These are phyloP conservation scores for Blastobotrys apis DNA, from an alignment of 1,139 yeast genomes.

Conservation along the genomic window DNA sequence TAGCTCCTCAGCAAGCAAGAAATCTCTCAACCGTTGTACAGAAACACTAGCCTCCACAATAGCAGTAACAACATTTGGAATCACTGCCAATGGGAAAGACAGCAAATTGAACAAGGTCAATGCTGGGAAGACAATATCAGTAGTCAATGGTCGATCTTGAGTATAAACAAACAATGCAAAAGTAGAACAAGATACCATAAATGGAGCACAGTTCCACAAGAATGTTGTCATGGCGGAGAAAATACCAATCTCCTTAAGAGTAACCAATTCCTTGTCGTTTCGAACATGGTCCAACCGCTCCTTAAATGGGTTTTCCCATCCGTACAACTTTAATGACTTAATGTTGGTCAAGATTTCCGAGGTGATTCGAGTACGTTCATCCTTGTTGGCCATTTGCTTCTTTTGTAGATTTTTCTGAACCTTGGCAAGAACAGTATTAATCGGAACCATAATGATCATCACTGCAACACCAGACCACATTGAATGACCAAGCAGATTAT, in stretches of 20 bases:
- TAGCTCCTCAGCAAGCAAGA: conserved; percentile 71
- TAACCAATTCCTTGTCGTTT: conserved; percentile 80
- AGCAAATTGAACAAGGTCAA: conserved; percentile 72
- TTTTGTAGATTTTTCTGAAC: conserved; percentile 76
- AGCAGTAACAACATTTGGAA: conserved; percentile 86
- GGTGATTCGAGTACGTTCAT: conserved; percentile 65
- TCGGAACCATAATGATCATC: conserved; percentile 79
- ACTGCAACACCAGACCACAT: conserved; percentile 97
- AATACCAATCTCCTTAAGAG: conserved; percentile 71
- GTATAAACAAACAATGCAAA: conserved; percentile 75
- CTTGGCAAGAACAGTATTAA: conserved; percentile 71
- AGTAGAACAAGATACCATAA: conserved; percentile 85
- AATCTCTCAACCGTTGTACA: conserved; percentile 64
- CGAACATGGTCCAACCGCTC: conserved; percentile 72
- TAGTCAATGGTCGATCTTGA: conserved; percentile 66
- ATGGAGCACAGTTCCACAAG: conserved; percentile 85
- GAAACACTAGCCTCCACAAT: conserved; percentile 92
- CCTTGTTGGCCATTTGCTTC: conserved; percentile 63
- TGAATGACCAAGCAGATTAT: conserved; percentile 74
- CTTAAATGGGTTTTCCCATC: conserved; percentile 90
- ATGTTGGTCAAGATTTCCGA: conserved; percentile 88
- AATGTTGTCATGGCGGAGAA: conserved; percentile 70
- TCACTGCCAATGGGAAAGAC: conserved; percentile 87
- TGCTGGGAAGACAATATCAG: conserved; percentile 95
- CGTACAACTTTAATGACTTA: conserved; percentile 86